Evolutionary conservation across 176 grass and related monocot genomes (phyloP).

Genomic region (Paspalum vaginatum): DNA sequence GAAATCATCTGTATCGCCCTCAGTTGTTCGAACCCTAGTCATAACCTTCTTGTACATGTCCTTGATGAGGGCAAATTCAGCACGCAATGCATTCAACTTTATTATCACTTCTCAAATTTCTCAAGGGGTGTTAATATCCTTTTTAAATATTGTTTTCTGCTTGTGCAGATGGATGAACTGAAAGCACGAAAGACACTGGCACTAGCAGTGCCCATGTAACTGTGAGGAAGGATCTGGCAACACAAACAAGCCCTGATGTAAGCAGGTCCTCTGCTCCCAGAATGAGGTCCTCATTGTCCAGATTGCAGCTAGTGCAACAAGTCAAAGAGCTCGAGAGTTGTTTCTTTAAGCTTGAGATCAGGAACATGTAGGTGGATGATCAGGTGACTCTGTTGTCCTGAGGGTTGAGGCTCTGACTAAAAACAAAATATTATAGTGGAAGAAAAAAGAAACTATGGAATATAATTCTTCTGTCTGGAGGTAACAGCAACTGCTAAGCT

Average conservation of each 20-base stretch:
- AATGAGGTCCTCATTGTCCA: slow-evolving; percentile 43
- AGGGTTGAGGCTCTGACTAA: slow-evolving; percentile 57
- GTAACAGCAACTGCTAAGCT: slow-evolving; percentile 55
- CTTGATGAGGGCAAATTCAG: too few relatives aligned
- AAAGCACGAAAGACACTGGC: slow-evolving; percentile 11
- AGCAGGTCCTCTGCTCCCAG: slow-evolving; percentile 61
- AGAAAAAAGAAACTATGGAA: slow-evolving; percentile 63
- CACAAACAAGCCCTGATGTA: slow-evolving; percentile 75
- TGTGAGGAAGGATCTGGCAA: slow-evolving; percentile 66
- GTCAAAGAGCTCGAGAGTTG: slow-evolving; percentile 62
- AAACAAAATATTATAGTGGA: slow-evolving; percentile 75
- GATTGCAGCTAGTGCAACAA: slow-evolving; percentile 39
- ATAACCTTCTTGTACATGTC: too few relatives aligned
- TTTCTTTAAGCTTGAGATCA: slow-evolving; percentile 78
- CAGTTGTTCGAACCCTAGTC: too few relatives aligned
- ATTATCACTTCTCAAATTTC: slow-evolving; percentile 30
- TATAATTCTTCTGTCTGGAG: slow-evolving; percentile 65
- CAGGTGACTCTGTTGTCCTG: slow-evolving; percentile 69
- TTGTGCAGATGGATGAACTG: slow-evolving; percentile 37
- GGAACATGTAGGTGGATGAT: slow-evolving; percentile 63
- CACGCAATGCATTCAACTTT: slow-evolving; percentile 12
- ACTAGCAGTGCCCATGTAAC: slow-evolving; percentile 27
- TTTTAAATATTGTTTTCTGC: slow-evolving; percentile 12
- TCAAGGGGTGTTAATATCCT: slow-evolving; percentile 9
- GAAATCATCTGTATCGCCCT: too few relatives aligned